Evolutionary conservation across 2,329 filamentous ascomycete species (phyloP), one percentile per base, ranked within the genome.

Genomic region (Tolypocladium tundrense): DNA sequence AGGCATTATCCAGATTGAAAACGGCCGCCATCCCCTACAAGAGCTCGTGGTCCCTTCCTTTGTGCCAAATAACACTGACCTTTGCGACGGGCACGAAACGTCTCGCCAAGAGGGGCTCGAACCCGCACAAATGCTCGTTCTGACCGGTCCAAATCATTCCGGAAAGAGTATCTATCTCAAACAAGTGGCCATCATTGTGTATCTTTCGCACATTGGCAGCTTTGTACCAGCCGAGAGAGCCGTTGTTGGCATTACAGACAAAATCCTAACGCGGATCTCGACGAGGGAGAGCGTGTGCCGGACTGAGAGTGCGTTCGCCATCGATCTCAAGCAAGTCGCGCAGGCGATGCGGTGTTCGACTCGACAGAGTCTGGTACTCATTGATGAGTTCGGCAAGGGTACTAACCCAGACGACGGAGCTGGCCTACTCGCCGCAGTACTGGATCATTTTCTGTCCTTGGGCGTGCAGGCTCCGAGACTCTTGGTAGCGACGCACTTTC

Each of bases 111-210:
- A 41, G 14, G 24, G 54, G 53, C 54, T 57, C 7, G n/a, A 61
- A 21, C 48, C 55, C 3, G 61, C 63, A 14, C 90, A 82, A 62
- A 87, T 91, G 73, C 70, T 97, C 14, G 75, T 97, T 7, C 72
- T 99, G 65, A 97, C 94, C 0, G 94, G 94, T 0, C 92, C 94
- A 5, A 99, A 99, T 65, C 95, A 94, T 69, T 97, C 94, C 0
- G 94, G 94, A 0, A 99, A 99, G 72, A 97, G 91, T 64, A 84
- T 97, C 0, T 97, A 96, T 71, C 80, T 97, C 68, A 99, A 96
- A 71, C 93, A 99, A 70, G 84, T 90, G 39, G 94, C 92, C 5
- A 76, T 97, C 54, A 94, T 96, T 59, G 86, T 96, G 16, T 97
- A 94, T 68, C 81, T 99, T 71, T 90, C 94, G 0, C 94, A 99